Evolutionary conservation across 2,329 filamentous ascomycete genomes (phyloP).

Genomic region (Neonectria neomacrospora): DNA sequence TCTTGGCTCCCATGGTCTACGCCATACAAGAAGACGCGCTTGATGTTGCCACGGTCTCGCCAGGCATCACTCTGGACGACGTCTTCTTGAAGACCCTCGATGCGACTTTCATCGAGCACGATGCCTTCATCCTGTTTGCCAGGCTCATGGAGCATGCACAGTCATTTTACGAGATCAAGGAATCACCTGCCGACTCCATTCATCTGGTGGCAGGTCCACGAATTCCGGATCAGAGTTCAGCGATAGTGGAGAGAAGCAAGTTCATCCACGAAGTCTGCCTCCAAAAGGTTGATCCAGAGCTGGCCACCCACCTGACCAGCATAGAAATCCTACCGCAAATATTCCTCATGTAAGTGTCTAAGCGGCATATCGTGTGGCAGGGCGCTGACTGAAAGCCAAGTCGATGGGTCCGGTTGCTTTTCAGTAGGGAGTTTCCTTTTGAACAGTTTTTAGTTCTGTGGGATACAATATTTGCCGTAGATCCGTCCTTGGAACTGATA

Average conservation of each 20-base stretch:
- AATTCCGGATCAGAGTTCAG: slow-evolving; percentile 54
- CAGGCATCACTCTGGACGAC: slow-evolving; percentile 55
- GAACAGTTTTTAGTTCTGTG: slow-evolving; percentile 85
- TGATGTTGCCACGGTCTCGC: slow-evolving; percentile 55
- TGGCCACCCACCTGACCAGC: slow-evolving; percentile 81
- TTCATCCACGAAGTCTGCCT: slow-evolving; percentile 88
- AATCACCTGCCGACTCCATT: slow-evolving; percentile 23
- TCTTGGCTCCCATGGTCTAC: slow-evolving; percentile 89
- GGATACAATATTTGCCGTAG: slow-evolving; percentile 91
- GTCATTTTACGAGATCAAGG: slow-evolving; percentile 80
- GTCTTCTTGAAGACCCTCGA: slow-evolving; percentile 76
- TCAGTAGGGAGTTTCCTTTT: slow-evolving; percentile 93
- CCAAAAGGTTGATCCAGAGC: slow-evolving; percentile 81
- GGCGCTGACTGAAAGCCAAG: slow-evolving; percentile 54
- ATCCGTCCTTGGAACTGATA: slow-evolving; percentile 81
- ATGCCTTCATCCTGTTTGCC: slow-evolving; percentile 87
- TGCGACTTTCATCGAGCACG: slow-evolving; percentile 82
- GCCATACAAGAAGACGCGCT: slow-evolving; percentile 86
- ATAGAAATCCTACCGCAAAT: slow-evolving; percentile 96
- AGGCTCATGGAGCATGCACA: slow-evolving; percentile 89
- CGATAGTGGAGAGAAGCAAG: slow-evolving; percentile 85
- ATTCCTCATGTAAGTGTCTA: slow-evolving; percentile 80
- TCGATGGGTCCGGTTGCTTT: slow-evolving; percentile 92
- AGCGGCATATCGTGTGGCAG: too few relatives aligned
- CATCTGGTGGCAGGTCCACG: slow-evolving; percentile 32